Evolutionary conservation across 352 stramenopile genomes (phyloP).

Genomic region (Globisporangium iwayamae): DNA sequence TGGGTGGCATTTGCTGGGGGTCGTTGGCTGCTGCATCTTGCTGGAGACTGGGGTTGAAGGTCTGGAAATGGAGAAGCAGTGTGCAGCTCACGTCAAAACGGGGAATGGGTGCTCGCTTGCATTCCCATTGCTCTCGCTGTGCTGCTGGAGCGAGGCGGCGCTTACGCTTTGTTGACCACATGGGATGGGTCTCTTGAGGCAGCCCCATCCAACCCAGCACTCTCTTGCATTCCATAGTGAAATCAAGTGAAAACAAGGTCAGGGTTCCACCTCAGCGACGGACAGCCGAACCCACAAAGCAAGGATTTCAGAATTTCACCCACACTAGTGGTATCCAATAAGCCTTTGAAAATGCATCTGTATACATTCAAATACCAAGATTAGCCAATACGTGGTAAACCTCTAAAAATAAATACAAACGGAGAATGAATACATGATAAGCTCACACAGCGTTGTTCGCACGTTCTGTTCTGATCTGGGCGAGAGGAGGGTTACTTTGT

Average conservation of each 20-base stretch:
- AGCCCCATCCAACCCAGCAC: background rate
- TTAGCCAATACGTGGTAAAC: no score
- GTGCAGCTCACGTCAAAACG: background rate
- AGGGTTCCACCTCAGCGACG: background rate
- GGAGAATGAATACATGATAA: background rate
- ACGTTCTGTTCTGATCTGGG: background rate
- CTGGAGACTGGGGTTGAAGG: background rate
- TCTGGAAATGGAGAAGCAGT: background rate
- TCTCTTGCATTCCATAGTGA: background rate
- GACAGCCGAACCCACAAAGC: no score
- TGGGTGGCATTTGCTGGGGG: conserved; percentile 4
- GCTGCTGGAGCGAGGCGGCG: background rate
- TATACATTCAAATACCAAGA: background rate
- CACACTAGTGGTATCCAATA: no score
- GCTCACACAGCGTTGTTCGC: background rate
- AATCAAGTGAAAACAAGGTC: background rate
- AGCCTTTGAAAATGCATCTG: background rate
- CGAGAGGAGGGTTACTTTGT: background rate
- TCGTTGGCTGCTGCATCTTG: conserved; percentile 3
- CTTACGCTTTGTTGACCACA: conserved; percentile 8
- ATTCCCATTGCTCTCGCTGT: background rate
- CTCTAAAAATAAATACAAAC: background rate
- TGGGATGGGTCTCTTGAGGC: background rate
- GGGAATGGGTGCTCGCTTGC: conserved; percentile 7
- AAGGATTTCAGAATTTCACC: no score